Percentiles rank a stretch among this genome's conserved stretches.
Evolutionary conservation across 805 yeast species (phyloP).

Genomic region (Wickerhamomyces bisporus): DNA sequence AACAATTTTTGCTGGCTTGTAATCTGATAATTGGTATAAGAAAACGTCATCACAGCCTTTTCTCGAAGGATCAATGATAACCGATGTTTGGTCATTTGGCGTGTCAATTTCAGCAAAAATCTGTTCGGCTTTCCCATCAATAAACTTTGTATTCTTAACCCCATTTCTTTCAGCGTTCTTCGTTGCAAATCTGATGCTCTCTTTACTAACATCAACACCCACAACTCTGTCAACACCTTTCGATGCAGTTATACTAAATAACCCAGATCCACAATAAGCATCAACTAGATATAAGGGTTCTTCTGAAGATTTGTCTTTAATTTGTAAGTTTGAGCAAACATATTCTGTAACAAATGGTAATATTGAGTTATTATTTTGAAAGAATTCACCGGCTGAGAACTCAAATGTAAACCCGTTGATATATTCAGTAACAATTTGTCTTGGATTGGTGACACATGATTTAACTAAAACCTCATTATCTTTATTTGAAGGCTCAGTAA

Average conservation of each 20-base stretch:
- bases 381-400: conserved; percentile 92
- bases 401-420: conserved; percentile 73
- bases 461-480: conserved; percentile 37
- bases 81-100: conserved; percentile 74
- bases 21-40: conserved; percentile 77
- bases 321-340: conserved; percentile 64
- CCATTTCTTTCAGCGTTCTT: conserved; percentile 73
- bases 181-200: conserved; percentile 83
- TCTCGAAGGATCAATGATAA: conserved; percentile 94
- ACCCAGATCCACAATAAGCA: conserved; percentile 95
- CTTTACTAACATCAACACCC: conserved; percentile 93
- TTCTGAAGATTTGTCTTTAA: conserved; percentile 32
- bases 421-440: conserved; percentile 75
- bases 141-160: conserved; percentile 72
- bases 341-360: conserved; percentile 77
- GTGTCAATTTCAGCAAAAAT: conserved; percentile 76
- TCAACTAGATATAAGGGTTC: conserved; percentile 73
- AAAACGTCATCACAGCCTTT: conserved; percentile 93
- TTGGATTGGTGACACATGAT: conserved; percentile 73
- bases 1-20: conserved; percentile 81
- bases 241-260: conserved; percentile 85
- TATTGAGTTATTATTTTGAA: conserved; percentile 92
- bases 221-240: conserved; percentile 74
- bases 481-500: conserved; percentile 24
- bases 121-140: conserved; percentile 89